Base-by-base conservation (phyloP, 2,329 filamentous ascomycete species). In the Neonectria neomacrospora region DNA sequence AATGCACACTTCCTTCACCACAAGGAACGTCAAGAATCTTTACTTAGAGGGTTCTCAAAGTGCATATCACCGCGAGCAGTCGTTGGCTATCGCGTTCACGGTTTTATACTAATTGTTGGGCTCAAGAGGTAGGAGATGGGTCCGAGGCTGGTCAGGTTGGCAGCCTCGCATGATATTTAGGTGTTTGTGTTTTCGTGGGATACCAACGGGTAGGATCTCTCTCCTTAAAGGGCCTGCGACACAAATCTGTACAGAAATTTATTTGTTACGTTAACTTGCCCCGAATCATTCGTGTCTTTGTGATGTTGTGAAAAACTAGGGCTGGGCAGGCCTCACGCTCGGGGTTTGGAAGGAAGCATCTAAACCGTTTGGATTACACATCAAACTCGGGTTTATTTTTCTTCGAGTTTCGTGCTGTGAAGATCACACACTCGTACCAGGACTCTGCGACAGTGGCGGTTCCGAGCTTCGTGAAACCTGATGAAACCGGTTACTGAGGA, bases 401-500 rank as follows among this genome's bases (percentile, higher is more conserved):
- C 4, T 10, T 30, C 14, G 42, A 16, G 52, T 54, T 32, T 54
- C 41, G 42, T n/a, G 28, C 20, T 18, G 7, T 22, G 52, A 12
- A 28, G 52, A 54, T 55, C 41, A 55, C 28, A 45, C 41, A 23
- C 41, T 16, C 12, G 20, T 41, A 23, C 45, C n/a, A 39, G 30
- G 32, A n/a, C 20, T 32, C 30, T 42, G 42, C 57, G 55, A 57
- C 32, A 16, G 30, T 39, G 39, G 39, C 20, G 18, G 28, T 23
- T 18, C 20, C 28, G 42, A 22, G 23, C 26, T n/a, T 4, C 18
- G 34, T 60, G 58, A 60, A 60, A 60, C 58, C 34, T 37, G 23
- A 30, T 60, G 51, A 60, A 60, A 60, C 58, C 58, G 58, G 58
- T 39, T 44, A 28, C n/a, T 22, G 30, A 28, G 16, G 23, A 16